Conservation (phyloP, 768 basidiomycete genomes). For the Pulveroboletus frians region DNA sequence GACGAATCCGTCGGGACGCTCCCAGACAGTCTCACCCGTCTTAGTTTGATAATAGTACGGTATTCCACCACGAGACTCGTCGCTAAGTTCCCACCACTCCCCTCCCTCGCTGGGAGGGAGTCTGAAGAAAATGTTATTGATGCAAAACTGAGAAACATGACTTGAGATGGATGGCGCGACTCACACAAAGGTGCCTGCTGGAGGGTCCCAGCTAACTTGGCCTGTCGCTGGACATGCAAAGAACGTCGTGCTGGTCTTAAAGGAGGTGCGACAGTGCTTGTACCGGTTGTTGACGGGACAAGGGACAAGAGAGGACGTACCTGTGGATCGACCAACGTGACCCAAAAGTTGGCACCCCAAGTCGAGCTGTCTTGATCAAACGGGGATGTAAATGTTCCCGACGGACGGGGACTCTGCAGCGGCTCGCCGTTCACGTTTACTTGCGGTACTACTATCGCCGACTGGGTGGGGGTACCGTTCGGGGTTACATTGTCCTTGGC, state of each 20-base stretch:
- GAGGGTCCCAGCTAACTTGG: constrained; percentile 90
- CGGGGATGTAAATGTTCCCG: constrained; percentile 15
- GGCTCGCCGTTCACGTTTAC: constrained; percentile 35
- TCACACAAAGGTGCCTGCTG: constrained; percentile 83
- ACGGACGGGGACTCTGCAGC: constrained; percentile 29
- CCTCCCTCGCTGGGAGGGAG: constrained; percentile 80
- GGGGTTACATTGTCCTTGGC: constrained; percentile 8
- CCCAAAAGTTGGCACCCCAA: constrained; percentile 94
- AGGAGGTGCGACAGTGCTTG: constrained; percentile 2
- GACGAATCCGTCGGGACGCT: constrained; percentile 82
- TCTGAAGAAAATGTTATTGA: constrained; percentile 33
- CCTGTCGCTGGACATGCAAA: constrained; percentile 92
- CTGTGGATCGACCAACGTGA: constrained; percentile 87
- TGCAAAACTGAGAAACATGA: constrained; percentile 10
- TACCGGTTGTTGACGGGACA: constrained; percentile 6
- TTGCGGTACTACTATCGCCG: constrained; percentile 27
- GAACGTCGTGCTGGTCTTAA: constrained; percentile 61
- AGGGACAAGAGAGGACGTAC: constrained; percentile 39
- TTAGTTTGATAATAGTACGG: constrained; percentile 95
- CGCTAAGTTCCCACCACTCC: constrained; percentile 94
- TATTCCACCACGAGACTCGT: constrained; percentile 76
- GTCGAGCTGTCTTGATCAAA: constrained; percentile 40
- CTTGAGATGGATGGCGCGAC: constrained; percentile 27
- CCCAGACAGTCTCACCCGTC: constrained; percentile 89
- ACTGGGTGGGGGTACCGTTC: constrained; percentile 9